These are phyloP conservation scores for Leavenworthia alabamica DNA, from an alignment of 345 rosid species.

Conservation along the genomic window DNA sequence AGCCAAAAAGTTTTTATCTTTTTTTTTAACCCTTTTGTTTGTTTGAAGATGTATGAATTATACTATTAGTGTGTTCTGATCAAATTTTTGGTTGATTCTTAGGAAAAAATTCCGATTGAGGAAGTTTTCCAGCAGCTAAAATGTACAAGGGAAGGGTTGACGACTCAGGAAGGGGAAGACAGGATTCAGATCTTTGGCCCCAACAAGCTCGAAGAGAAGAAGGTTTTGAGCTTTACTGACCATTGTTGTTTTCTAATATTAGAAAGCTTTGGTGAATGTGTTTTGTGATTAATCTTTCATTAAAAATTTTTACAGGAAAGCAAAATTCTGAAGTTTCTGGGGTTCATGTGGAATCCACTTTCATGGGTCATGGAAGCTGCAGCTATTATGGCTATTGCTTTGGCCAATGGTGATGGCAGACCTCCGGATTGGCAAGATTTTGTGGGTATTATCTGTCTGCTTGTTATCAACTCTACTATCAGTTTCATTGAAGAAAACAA, in stretches of 20 bases:
- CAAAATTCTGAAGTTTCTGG: conserved; percentile 29
- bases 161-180: conserved; percentile 64
- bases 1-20: neutral
- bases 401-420: conserved; percentile 34
- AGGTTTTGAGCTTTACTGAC: conserved; percentile 28
- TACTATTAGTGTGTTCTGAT: neutral
- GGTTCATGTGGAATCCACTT: conserved; percentile 41
- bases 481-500: conserved; percentile 40
- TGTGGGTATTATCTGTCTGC: conserved; percentile 38
- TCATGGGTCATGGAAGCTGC: conserved; percentile 43
- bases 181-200: conserved; percentile 75
- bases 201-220: conserved; percentile 94
- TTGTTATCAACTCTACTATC: conserved; percentile 37
- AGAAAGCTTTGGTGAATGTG: neutral
- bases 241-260: conserved; percentile 11
- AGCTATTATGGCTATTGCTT: conserved; percentile 38
- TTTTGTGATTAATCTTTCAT: neutral
- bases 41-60: neutral
- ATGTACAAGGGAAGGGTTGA: conserved; percentile 72
- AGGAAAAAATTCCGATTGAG: conserved; percentile 78
- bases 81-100: conserved; percentile 15
- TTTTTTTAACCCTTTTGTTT: neutral
- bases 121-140: conserved; percentile 82
- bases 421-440: conserved; percentile 42
- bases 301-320: conserved; percentile 31